Conservation (phyloP, 2,329 filamentous ascomycete species). For the Penicillium sp. region DNA sequence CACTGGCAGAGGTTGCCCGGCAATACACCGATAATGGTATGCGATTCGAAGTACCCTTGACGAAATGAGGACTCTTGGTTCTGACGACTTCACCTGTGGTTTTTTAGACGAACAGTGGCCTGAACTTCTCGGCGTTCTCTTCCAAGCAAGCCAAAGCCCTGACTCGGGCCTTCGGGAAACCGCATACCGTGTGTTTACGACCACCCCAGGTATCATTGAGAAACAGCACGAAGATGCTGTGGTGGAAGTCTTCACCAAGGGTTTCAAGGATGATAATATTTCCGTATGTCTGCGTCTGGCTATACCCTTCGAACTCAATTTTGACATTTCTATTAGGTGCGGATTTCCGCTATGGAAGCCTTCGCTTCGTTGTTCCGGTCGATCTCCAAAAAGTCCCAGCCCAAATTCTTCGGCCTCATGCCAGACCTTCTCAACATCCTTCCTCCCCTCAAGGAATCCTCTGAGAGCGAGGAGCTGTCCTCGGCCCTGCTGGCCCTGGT, state of each 20-base stretch:
- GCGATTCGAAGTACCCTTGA: slow-evolving; percentile 30
- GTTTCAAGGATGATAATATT: slow-evolving; percentile 85
- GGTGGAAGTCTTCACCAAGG: slow-evolving; percentile 79
- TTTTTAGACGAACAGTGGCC: slow-evolving; percentile 76
- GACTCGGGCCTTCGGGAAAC: slow-evolving; percentile 84
- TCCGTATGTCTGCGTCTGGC: slow-evolving; percentile 53
- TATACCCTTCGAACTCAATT: not conserved
- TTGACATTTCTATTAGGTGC: slow-evolving; percentile 57
- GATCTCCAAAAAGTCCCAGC: slow-evolving; percentile 79
- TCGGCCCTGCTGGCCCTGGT: slow-evolving; percentile 88
- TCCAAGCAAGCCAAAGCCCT: slow-evolving; percentile 82
- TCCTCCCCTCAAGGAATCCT: slow-evolving; percentile 85
- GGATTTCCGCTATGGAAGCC: slow-evolving; percentile 90
- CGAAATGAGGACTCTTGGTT: slow-evolving; percentile 4
- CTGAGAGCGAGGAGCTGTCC: slow-evolving; percentile 86
- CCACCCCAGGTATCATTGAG: slow-evolving; percentile 92
- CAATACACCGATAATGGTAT: slow-evolving; percentile 91
- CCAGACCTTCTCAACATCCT: slow-evolving; percentile 92
- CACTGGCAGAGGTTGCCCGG: slow-evolving; percentile 91
- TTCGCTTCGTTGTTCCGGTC: slow-evolving; percentile 95
- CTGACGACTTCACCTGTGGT: slow-evolving; percentile 8
- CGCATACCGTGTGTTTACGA: slow-evolving; percentile 91
- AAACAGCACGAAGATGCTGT: slow-evolving; percentile 93
- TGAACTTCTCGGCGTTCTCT: slow-evolving; percentile 80
- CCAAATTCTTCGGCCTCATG: slow-evolving; percentile 82